Base-by-base conservation (phyloP, 768 basidiomycete species). In the Mycena vitilis region DNA sequence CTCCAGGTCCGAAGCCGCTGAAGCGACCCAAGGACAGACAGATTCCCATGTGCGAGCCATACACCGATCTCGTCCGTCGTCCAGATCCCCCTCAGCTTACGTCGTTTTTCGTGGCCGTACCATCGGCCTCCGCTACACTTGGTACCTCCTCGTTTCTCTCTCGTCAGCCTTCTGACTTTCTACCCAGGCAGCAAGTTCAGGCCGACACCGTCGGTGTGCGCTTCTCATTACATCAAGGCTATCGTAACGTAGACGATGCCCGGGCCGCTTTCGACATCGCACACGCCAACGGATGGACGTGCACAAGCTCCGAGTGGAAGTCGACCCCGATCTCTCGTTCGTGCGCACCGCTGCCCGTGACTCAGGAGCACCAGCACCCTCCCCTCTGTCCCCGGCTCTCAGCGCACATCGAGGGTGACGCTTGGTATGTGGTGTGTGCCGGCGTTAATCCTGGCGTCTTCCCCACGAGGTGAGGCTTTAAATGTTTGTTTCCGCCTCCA, bases 81-180 rank as follows among this genome's bases (percentile, higher is more conserved):
- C n/a, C n/a, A n/a, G n/a, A n/a, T n/a, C n/a, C 38, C 38, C 38
- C 38, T 20, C 7, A 0, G 61, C 40, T 3, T 55, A 63, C 40
- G 61, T 53, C 8, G 61, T 63, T 10, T 63, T 54, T 34, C 51
- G 61, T 4, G 61, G 61, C 12, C 52, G 52, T n/a, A 20, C 1
- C 13, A n/a, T 36, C 4, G 61, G 61, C 2, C 25, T 63, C 13
- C 40, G 37, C 4, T 2, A 23, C 9, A 7, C 20, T 2, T 61
- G 60, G 60, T 61, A 16, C 6, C 49, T 51, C 20, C 0, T 12
- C 48, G 10, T 22, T n/a, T 38, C n/a, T 18, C 15, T 23, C 5
- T 23, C 22, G 5, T 11, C 15, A 18, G 36, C 8, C 8, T n/a
- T n/a, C 38, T 40, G 13, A 40, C 13, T 16, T 10, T 34, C 25